Percentiles rank a stretch among this genome's conserved stretches.
These are phyloP conservation scores for Sporothrix luriei DNA, from an alignment of 2,329 filamentous ascomycete species.

Conservation along the genomic window DNA sequence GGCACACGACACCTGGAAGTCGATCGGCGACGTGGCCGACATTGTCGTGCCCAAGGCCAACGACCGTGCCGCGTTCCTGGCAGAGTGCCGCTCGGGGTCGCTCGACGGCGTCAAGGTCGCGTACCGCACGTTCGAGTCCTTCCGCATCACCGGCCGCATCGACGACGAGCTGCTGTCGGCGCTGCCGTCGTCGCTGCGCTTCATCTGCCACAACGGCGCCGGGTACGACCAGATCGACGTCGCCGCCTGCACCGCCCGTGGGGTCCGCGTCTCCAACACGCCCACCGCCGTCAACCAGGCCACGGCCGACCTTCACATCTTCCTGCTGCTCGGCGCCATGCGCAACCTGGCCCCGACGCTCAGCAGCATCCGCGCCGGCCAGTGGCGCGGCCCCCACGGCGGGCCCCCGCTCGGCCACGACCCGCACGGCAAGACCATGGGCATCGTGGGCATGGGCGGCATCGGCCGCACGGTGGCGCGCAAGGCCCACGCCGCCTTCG, in stretches of 20 bases:
- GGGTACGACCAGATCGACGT: conserved; percentile 85
- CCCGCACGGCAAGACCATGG: conserved; percentile 56
- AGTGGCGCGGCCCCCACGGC: conserved; percentile 62
- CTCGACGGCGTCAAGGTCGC: conserved; percentile 33
- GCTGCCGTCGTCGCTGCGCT: conserved; percentile 57
- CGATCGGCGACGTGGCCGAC: conserved; percentile 64
- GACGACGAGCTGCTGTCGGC: conserved; percentile 69
- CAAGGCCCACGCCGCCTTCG: conserved; percentile 63
- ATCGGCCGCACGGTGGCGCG: conserved; percentile 57
- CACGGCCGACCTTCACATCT: conserved; percentile 80
- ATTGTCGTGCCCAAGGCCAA: conserved; percentile 50
- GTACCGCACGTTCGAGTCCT: conserved; percentile 68
- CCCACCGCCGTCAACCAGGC: conserved; percentile 81
- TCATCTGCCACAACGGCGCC: conserved; percentile 68
- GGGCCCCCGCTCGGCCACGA: conserved; percentile 67
- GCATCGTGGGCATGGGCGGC: conserved; percentile 63
- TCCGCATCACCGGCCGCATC: conserved; percentile 66
- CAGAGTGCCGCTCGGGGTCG: conserved; percentile 33
- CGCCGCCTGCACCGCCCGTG: conserved; percentile 66
- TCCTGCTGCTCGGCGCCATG: conserved; percentile 77
- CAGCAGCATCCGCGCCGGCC: conserved; percentile 63
- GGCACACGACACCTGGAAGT: conserved; percentile 66
- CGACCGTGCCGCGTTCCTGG: conserved; percentile 33
- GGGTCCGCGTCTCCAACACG: conserved; percentile 74
- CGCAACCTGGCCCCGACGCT: conserved; percentile 72